Evolutionary conservation across 768 basidiomycete species (phyloP), one percentile per base, ranked within the genome.

Genomic region (Hortiboletus flavorubellus): DNA sequence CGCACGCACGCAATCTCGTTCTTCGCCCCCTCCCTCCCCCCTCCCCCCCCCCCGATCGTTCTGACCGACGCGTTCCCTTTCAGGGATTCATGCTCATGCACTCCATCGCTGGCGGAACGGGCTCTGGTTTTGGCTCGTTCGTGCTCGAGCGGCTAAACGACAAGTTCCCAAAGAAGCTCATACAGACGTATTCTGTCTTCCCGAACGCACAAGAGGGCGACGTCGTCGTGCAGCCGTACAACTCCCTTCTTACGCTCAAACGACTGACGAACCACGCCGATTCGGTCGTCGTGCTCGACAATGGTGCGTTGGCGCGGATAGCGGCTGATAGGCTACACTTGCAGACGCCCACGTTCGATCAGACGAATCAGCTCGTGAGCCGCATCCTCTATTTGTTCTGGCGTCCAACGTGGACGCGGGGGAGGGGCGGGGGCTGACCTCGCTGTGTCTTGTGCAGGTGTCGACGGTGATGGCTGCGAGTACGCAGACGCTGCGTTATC

Each of bases 1-100:
- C n/a, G n/a, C n/a, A n/a, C n/a, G n/a, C n/a, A n/a, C n/a, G n/a
- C n/a, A n/a, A n/a, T n/a, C n/a, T n/a, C n/a, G n/a, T n/a, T n/a
- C n/a, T n/a, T n/a, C n/a, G n/a, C n/a, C n/a, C n/a, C n/a, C n/a
- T n/a, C n/a, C n/a, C n/a, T n/a, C n/a, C n/a, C n/a, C n/a, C n/a
- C n/a, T n/a, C n/a, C n/a, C n/a, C n/a, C 29, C 29, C 44, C 43
- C 7, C 43, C 4, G 31, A 15, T 10, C 52, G 12, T n/a, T 5
- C 23, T 30, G 38, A 37, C 35, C 10, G 40, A 49, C 47, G 38
- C 54, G 43, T 29, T 21, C 16, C 18, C 9, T 52, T 16, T 16
- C 68, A 98, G 97, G 97, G 95, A 4, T 98, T 99, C 75, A 97
- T 98, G 93, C 78, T 96, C 43, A 90, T 97, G 79, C 97, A 98